These are phyloP conservation scores for Sporisorium sorghi DNA, from an alignment of 1,284 basidiomycete species.

Conservation along the genomic window DNA sequence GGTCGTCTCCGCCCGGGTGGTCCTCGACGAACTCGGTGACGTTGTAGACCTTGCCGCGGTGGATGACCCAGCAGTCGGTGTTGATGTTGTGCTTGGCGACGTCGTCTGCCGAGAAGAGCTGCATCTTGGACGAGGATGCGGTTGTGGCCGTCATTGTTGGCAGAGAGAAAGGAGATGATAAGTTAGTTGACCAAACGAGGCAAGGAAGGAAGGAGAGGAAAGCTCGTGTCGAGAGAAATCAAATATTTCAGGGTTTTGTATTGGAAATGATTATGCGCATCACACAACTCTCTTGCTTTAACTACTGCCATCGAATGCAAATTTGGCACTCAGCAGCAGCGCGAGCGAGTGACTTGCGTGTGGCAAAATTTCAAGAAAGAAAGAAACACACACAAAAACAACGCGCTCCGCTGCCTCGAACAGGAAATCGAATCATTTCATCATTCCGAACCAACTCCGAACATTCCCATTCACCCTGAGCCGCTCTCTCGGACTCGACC, in stretches of 20 bases:
- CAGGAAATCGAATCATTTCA: slow-evolving; percentile 1
- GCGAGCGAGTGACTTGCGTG: too few relatives aligned
- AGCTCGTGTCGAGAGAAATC: too few relatives aligned
- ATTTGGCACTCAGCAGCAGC: neutral
- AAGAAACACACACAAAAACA: neutral
- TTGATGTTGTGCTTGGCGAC: slow-evolving; percentile 73
- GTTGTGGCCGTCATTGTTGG: slow-evolving; percentile 24
- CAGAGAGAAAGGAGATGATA: neutral
- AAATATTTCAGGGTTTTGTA: neutral
- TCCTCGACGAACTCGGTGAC: slow-evolving; percentile 72
- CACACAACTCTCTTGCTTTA: too few relatives aligned
- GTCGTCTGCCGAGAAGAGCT: slow-evolving; percentile 49
- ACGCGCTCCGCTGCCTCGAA: neutral
- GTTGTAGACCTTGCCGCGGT: slow-evolving; percentile 72
- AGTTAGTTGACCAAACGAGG: too few relatives aligned
- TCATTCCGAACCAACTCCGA: neutral
- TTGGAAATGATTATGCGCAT: neutral
- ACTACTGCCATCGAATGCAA: too few relatives aligned
- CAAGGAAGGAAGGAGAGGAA: neutral
- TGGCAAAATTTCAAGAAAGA: slow-evolving; percentile 7
- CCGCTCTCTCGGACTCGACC: neutral
- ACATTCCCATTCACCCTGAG: too few relatives aligned
- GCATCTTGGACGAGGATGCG: slow-evolving; percentile 42
- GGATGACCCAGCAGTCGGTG: slow-evolving; percentile 74
- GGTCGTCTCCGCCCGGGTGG: slow-evolving; percentile 73